Conservation (phyloP, 257 asterid species). For the Nyctanthes arbortristis region DNA sequence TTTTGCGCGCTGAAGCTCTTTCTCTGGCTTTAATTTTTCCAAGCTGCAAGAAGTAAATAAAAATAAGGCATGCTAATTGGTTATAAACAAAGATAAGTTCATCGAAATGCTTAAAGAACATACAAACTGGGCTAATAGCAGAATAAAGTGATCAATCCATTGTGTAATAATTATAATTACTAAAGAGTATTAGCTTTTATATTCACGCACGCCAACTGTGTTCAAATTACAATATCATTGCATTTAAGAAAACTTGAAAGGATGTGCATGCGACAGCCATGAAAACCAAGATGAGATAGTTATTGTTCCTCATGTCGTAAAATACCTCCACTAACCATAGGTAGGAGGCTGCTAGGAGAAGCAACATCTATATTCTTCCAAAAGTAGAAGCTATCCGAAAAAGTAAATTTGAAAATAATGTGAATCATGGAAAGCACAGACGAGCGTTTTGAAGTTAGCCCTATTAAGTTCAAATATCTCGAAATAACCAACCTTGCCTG, state of each 20-base stretch:
- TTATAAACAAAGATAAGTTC: neutral
- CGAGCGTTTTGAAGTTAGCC: neutral
- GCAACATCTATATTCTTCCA: slow-evolving; percentile 3
- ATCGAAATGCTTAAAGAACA: slow-evolving; percentile 5
- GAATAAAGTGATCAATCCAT: slow-evolving; percentile 5
- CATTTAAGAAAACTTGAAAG: slow-evolving; percentile 9
- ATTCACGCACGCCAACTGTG: neutral
- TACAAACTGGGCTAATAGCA: neutral
- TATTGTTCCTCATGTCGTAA: neutral
- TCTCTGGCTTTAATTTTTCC: slow-evolving; percentile 95
- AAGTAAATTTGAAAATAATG: neutral
- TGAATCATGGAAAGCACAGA: too few relatives aligned
- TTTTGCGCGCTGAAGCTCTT: slow-evolving; percentile 93
- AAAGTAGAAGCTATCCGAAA: neutral
- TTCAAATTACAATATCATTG: neutral
- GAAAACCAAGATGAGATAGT: neutral
- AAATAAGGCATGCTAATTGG: slow-evolving; percentile 2
- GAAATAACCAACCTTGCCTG: neutral
- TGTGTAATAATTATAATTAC: neutral
- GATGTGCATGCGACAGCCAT: neutral
- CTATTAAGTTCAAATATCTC: neutral
- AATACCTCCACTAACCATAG: slow-evolving; percentile 9
- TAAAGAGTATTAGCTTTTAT: neutral
- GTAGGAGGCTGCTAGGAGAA: slow-evolving; percentile 3
- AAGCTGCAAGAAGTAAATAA: slow-evolving; percentile 55